A percentile compares a stretch with the other conserved stretches of the same genome.
Conservation (phyloP, 441 rosid species). For the Syzygium syzygioides region DNA sequence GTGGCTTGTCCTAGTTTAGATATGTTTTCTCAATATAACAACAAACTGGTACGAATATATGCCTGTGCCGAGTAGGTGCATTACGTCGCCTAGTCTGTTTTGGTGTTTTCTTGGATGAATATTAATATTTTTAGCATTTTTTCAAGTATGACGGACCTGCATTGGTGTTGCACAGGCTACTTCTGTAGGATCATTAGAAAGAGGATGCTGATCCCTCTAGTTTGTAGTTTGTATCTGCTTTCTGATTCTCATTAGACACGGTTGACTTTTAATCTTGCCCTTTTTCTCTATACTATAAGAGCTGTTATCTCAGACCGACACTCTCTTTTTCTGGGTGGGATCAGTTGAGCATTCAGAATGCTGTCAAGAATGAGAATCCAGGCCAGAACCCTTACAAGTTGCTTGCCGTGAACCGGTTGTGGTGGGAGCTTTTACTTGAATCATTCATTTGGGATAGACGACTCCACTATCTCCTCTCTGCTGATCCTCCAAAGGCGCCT, state of each 20-base stretch:
- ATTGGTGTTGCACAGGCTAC: background rate
- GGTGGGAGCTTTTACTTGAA: conserved; percentile 83
- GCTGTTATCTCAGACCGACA: background rate
- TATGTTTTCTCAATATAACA: background rate
- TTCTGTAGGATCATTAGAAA: background rate
- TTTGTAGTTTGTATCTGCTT: background rate
- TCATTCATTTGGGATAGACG: conserved; percentile 77
- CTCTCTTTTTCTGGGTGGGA: background rate
- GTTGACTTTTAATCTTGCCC: background rate
- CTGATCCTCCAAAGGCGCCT: conserved; percentile 35
- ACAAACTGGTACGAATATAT: background rate
- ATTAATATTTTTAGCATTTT: background rate
- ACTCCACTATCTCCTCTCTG: conserved; percentile 52
- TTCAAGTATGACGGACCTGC: background rate
- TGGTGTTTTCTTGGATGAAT: background rate
- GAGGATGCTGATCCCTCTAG: background rate
- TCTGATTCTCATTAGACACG: background rate
- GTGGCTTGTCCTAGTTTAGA: background rate
- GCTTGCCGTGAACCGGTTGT: conserved; percentile 55
- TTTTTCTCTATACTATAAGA: background rate
- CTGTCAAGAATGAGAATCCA: conserved; percentile 30
- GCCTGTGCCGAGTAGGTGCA: background rate
- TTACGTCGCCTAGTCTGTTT: background rate
- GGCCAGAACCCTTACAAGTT: conserved; percentile 36
- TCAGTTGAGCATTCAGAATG: conserved; percentile 38